phyloP scores from a whole-genome alignment of 768 basidiomycete genomes.

The Sarcomyxa edulis region DNA sequence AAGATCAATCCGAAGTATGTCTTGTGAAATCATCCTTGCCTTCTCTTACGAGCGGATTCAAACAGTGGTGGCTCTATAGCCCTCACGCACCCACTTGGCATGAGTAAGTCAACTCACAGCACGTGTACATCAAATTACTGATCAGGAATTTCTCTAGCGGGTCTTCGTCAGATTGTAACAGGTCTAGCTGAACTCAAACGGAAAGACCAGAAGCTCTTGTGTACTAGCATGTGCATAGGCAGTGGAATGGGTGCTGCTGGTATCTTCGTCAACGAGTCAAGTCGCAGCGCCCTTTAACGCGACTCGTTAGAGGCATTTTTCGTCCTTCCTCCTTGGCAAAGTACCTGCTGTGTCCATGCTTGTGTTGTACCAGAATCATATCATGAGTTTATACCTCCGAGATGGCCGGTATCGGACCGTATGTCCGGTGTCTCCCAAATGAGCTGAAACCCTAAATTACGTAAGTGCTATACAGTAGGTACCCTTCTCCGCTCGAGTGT shows the following conservation, averaged over 20 bases:
- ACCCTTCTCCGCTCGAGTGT: too few relatives aligned
- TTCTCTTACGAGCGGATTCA: neutral
- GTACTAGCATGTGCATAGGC: conserved; percentile 76
- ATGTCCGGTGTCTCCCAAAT: too few relatives aligned
- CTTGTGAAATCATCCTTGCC: conserved; percentile 3
- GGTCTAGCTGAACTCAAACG: conserved; percentile 80
- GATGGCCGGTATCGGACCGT: too few relatives aligned
- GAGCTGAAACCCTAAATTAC: too few relatives aligned
- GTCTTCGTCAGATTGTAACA: conserved; percentile 82
- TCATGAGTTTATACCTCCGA: too few relatives aligned
- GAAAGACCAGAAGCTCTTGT: conserved; percentile 61
- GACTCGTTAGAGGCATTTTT: too few relatives aligned
- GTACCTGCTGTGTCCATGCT: too few relatives aligned
- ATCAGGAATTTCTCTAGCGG: conserved; percentile 41
- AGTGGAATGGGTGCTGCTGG: conserved; percentile 88
- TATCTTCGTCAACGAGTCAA: conserved; percentile 76
- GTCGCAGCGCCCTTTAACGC: too few relatives aligned
- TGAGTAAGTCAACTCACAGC: conserved; percentile 53
- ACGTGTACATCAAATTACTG: neutral
- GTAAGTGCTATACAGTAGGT: too few relatives aligned
- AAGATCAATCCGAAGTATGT: conserved; percentile 84
- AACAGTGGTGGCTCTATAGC: conserved; percentile 81
- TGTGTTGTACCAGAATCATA: too few relatives aligned
- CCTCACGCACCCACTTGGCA: conserved; percentile 75
- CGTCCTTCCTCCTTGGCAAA: too few relatives aligned